Conservation (phyloP, 2,329 filamentous ascomycete species). For the Lanzia echinophila region DNA sequence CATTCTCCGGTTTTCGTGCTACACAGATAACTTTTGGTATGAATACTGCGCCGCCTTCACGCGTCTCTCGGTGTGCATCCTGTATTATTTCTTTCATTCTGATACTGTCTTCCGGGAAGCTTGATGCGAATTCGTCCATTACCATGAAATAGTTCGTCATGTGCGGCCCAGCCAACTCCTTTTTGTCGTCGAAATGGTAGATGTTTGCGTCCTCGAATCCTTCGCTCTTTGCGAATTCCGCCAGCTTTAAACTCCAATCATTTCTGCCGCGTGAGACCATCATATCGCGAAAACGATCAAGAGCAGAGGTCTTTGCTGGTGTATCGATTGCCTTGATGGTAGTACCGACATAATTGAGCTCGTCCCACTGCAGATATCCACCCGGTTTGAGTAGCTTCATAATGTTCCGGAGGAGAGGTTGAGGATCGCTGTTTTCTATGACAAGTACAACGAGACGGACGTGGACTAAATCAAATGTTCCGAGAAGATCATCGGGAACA, state of each 20-base stretch:
- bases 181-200: not conserved
- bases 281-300: not conserved
- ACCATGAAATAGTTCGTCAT: not conserved
- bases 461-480: not conserved
- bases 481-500: not conserved
- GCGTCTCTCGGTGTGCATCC: not conserved
- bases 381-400: constrained; percentile 2
- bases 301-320: not conserved
- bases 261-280: not conserved
- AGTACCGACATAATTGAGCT: not conserved
- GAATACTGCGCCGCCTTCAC: not conserved
- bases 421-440: not conserved
- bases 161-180: not conserved
- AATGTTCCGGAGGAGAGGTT: not conserved
- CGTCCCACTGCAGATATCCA: constrained; percentile 2
- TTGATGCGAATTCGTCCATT: not conserved
- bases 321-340: not conserved
- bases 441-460: not conserved
- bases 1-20: not conserved
- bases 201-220: not conserved
- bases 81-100: not conserved
- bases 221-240: not conserved
- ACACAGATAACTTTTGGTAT: not conserved
- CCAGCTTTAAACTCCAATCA: not conserved
- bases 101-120: not conserved